Base-by-base conservation (phyloP, 176 grass and related monocot genomes). In the Rhynchospora pubera region DNA sequence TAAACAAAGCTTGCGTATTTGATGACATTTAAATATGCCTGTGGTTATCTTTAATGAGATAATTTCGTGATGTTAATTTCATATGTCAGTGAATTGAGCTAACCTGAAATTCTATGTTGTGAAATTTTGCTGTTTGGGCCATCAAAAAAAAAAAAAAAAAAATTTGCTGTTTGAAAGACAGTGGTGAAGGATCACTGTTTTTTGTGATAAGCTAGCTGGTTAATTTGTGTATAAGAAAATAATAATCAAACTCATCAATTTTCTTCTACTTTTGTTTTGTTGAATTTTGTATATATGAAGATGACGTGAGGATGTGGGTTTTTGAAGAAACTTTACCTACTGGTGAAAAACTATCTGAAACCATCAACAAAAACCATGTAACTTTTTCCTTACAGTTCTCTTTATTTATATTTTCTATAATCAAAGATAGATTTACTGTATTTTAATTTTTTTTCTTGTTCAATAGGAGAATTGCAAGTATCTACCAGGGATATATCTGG, bases 221-320 rank as follows among this genome's bases (percentile, higher is more conserved):
- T 58, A 15, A n/a, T 5, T 18, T 7, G 16, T 74, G 45, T 7
- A 26, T 26, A 51, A 74, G n/a, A 12, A 50, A 23, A 16, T 72
- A 24, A 48, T 10, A 73, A 73, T 50, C 0, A 24, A 74, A 48
- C 45, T 72, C 0, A 72, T 48, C 11, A 50, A 22, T 23, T 50
- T 72, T 1, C 46, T 73, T 43, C 9, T 73, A 24, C 9, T 73
- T 39, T 70, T 55, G n/a, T 56, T 78, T 80, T 80, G 24, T 70
- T 22, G 43, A 66, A 10, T 53, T 68, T 52, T 28, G 12, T 51
- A 55, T 15, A 84, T 79, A 66, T 62, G 24, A 48, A 97, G 94
- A 97, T 89, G 94, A 98, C 88, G 92, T 94, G 14, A 88, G 90
- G 69, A 94, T 98, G 88, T 98, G 95, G 95, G 92, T 98, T 19